These are phyloP conservation scores for Sphagnum magellanicum DNA, from an alignment of 228 moss, liverwort and hornwort genomes.

Conservation along the genomic window DNA sequence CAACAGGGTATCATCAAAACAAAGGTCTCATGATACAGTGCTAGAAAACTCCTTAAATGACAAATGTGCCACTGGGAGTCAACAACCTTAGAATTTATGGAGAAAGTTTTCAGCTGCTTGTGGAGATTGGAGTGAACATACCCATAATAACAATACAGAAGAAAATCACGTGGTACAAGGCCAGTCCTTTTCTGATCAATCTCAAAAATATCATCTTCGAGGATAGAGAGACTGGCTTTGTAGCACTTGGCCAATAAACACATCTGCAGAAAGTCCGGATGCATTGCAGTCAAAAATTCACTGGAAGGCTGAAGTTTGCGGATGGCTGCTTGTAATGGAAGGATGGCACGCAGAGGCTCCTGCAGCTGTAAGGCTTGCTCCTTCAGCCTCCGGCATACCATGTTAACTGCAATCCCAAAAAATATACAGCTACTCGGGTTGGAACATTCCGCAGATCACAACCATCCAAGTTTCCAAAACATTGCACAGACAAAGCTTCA, in stretches of 20 bases:
- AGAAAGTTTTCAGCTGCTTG: no score
- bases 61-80: no score
- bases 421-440: neutral
- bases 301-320: constrained; percentile 89
- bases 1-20: neutral
- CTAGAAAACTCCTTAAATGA: neutral
- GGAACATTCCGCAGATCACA: no score
- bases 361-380: constrained; percentile 79
- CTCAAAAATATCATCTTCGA: constrained; percentile 98
- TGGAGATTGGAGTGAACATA: constrained; percentile 12
- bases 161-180: constrained; percentile 87
- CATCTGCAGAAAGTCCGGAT: constrained; percentile 86
- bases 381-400: constrained; percentile 80
- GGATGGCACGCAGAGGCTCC: constrained; percentile 73
- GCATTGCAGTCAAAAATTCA: constrained; percentile 88
- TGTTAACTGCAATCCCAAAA: constrained; percentile 55
- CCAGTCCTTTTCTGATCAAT: constrained; percentile 94
- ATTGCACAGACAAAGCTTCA: neutral
- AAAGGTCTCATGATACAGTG: neutral
- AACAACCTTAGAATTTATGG: no score
- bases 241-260: constrained; percentile 91
- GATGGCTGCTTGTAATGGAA: constrained; percentile 72
- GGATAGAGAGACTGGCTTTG: constrained; percentile 67
- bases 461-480: no score
- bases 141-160: constrained; percentile 98